These are phyloP conservation scores for Beauveria medogensis DNA, from an alignment of 2,329 filamentous ascomycete genomes.

Conservation along the genomic window DNA sequence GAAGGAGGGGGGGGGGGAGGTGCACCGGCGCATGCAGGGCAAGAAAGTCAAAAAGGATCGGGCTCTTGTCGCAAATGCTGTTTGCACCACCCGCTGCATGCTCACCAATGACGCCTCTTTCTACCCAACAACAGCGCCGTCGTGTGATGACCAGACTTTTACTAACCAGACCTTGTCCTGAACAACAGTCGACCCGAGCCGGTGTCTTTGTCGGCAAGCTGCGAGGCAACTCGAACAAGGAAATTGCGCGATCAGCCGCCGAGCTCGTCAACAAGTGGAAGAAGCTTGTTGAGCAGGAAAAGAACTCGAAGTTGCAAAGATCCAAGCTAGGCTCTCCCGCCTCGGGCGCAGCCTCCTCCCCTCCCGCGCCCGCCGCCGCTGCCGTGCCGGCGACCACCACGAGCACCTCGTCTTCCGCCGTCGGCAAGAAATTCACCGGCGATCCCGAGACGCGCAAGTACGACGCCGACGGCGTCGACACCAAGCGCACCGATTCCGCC, in stretches of 20 bases:
- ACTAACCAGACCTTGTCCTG: constrained; percentile 8
- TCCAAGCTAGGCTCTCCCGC: constrained; percentile 33
- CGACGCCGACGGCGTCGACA: constrained; percentile 72
- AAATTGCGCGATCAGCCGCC: constrained; percentile 67
- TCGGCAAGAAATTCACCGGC: constrained; percentile 46
- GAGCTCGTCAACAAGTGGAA: constrained; percentile 88
- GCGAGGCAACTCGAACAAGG: constrained; percentile 67
- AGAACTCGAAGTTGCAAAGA: constrained; percentile 37
- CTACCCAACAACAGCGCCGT: neutral
- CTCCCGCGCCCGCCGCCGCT: constrained; percentile 27
- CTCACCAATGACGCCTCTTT: neutral
- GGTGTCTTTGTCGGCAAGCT: constrained; percentile 83
- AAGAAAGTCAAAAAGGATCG: too few species aligned
- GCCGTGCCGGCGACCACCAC: neutral
- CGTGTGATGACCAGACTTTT: neutral
- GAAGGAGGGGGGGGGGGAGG: neutral
- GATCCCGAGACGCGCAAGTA: constrained; percentile 74
- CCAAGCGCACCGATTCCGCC: constrained; percentile 63
- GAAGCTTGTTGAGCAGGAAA: constrained; percentile 62
- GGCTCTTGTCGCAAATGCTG: neutral
- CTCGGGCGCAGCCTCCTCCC: constrained; percentile 45
- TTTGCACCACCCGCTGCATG: neutral
- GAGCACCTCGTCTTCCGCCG: neutral
- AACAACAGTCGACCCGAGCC: constrained; percentile 65
- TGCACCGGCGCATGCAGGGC: too few species aligned